Conservation (phyloP, 2,329 filamentous ascomycete genomes). For the Tetracladium maxilliforme region DNA sequence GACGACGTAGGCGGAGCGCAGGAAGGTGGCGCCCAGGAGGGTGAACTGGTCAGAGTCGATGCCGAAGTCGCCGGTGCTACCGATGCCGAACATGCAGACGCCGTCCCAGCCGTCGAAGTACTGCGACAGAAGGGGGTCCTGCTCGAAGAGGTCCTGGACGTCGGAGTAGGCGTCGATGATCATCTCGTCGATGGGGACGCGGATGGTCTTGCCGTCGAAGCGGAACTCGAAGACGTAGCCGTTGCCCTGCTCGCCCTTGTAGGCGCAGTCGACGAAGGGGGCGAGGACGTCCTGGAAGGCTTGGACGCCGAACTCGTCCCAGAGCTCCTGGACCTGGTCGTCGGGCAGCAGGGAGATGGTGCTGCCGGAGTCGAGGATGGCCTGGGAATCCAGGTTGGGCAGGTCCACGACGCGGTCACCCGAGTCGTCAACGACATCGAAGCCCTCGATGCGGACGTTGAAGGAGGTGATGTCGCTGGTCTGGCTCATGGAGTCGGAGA, state of each 20-base stretch:
- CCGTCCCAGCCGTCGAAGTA: no score
- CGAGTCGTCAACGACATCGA: conserved; percentile 10
- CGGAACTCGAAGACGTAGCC: conserved; percentile 29
- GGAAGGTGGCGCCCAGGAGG: conserved; percentile 34
- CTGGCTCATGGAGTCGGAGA: conserved; percentile 14
- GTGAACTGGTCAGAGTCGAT: conserved; percentile 9
- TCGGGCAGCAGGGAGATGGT: conserved; percentile 53
- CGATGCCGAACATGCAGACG: conserved; percentile 22
- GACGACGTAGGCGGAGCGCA: conserved; percentile 37
- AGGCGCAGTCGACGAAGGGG: conserved; percentile 31
- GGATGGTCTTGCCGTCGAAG: conserved; percentile 28
- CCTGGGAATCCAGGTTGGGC: conserved; percentile 22
- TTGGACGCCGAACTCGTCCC: conserved; percentile 27
- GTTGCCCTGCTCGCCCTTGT: conserved; percentile 17
- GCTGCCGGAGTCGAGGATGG: conserved; percentile 52
- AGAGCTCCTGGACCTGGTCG: conserved; percentile 30
- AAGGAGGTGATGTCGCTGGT: conserved; percentile 10
- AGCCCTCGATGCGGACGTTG: conserved; percentile 15
- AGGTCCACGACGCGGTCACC: conserved; percentile 7
- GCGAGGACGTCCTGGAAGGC: conserved; percentile 24
- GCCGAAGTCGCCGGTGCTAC: conserved; percentile 16
- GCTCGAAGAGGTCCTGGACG: conserved; percentile 13
- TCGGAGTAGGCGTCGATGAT: conserved; percentile 15
- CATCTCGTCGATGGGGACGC: conserved; percentile 29
- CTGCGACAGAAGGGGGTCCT: conserved; percentile 18